A percentile compares a stretch with the other conserved stretches of the same genome.
phyloP scores from a whole-genome alignment of 78 protist genomes.

The Emiliania huxleyi region DNA sequence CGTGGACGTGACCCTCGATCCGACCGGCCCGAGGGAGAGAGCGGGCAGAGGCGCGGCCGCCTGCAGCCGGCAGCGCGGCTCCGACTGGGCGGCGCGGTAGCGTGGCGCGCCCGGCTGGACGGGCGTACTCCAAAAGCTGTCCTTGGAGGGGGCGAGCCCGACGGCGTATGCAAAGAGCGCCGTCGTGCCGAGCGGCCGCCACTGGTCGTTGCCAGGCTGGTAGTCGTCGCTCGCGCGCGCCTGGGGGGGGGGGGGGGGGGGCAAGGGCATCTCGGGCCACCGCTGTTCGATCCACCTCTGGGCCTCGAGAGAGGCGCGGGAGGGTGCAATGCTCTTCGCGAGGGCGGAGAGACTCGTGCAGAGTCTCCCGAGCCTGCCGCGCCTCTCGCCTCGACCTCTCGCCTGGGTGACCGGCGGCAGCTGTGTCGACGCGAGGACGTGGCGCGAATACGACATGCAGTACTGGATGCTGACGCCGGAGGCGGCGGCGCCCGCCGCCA shows the following conservation, averaged over 20 bases:
- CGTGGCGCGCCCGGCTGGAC: background rate
- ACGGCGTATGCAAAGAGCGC: slow-evolving; percentile 55
- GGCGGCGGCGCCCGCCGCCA: slow-evolving; percentile 28
- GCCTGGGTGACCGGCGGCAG: slow-evolving; percentile 53
- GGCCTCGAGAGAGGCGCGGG: too few species aligned
- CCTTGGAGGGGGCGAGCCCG: slow-evolving; percentile 58
- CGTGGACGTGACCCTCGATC: too few species aligned
- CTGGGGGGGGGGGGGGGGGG: slow-evolving; percentile 52
- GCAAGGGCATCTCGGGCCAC: too few species aligned
- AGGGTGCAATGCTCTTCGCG: too few species aligned
- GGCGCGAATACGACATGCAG: slow-evolving; percentile 60
- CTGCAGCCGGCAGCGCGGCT: slow-evolving; percentile 12
- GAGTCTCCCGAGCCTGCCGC: too few species aligned
- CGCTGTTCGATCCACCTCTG: too few species aligned
- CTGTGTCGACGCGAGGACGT: slow-evolving; percentile 51
- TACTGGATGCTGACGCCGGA: slow-evolving; percentile 60
- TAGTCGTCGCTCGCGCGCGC: slow-evolving; percentile 58
- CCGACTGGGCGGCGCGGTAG: background rate
- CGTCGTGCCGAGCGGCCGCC: slow-evolving; percentile 46
- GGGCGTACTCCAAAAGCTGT: slow-evolving; percentile 46
- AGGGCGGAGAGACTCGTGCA: too few species aligned
- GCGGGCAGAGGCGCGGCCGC: slow-evolving; percentile 40
- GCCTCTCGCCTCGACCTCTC: too few species aligned
- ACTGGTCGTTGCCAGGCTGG: slow-evolving; percentile 54
- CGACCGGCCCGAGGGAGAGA: slow-evolving; percentile 51